Evolutionary conservation across 2,329 filamentous ascomycete genomes (phyloP).

Genomic region (Xylaria multiplex): DNA sequence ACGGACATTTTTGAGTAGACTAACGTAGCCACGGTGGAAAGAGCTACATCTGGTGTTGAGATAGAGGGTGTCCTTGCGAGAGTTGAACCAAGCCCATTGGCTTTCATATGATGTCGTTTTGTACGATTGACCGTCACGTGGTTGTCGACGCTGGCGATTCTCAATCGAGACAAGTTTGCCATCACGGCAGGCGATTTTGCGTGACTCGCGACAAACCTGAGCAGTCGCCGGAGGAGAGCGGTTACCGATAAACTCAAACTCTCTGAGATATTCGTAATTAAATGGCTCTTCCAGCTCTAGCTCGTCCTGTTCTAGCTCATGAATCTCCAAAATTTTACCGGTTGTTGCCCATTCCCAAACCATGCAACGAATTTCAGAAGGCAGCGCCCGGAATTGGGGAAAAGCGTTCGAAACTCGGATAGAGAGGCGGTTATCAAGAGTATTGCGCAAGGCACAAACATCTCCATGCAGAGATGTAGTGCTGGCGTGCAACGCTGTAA

Average conservation of each 20-base stretch:
- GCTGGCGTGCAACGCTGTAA: too few relatives aligned
- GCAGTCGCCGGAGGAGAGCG: neutral
- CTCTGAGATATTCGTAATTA: too few relatives aligned
- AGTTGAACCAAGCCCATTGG: neutral
- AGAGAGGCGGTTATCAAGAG: neutral
- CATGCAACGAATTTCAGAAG: neutral
- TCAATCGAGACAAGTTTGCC: neutral
- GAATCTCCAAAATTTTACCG: neutral
- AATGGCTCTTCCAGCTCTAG: too few relatives aligned
- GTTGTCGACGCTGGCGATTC: neutral
- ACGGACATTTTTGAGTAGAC: neutral
- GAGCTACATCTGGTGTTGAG: neutral
- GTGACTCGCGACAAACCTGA: conserved; percentile 7
- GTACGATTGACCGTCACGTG: too few relatives aligned
- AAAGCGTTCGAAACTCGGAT: neutral
- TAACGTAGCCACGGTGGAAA: too few relatives aligned
- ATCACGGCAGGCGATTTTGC: neutral
- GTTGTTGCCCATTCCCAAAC: conserved; percentile 8
- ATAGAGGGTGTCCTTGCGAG: neutral
- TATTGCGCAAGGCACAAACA: conserved; percentile 1
- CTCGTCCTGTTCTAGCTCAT: too few relatives aligned
- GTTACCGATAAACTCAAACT: neutral
- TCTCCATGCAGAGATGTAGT: neutral
- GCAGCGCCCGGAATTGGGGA: neutral
- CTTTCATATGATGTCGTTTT: too few relatives aligned